Conservation (phyloP, 2,329 filamentous ascomycete species). For the Fusarium domesticum region DNA sequence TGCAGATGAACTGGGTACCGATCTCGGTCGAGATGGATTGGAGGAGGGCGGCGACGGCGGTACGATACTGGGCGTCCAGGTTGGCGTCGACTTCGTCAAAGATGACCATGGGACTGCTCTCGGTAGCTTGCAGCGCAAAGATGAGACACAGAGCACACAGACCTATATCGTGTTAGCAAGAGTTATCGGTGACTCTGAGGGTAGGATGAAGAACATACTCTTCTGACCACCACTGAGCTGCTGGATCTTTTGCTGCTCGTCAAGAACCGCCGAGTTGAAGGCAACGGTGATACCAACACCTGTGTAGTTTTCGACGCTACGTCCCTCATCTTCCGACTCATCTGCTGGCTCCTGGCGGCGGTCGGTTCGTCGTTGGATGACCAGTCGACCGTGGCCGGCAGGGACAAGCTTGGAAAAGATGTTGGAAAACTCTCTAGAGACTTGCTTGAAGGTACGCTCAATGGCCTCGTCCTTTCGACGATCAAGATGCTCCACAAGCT, state of each 20-base stretch:
- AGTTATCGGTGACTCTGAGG: not conserved
- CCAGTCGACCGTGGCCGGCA: slow-evolving; percentile 82
- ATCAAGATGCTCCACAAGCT: slow-evolving; percentile 88
- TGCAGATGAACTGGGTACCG: slow-evolving; percentile 89
- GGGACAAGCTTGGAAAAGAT: slow-evolving; percentile 96
- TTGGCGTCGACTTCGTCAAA: slow-evolving; percentile 99
- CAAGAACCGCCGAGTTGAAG: slow-evolving; percentile 93
- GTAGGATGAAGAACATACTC: slow-evolving; percentile 58
- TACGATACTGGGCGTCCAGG: slow-evolving; percentile 94
- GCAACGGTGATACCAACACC: slow-evolving; percentile 96
- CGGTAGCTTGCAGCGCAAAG: slow-evolving; percentile 97
- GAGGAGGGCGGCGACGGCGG: slow-evolving; percentile 87
- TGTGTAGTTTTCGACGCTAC: slow-evolving; percentile 88
- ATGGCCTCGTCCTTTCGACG: slow-evolving; percentile 97
- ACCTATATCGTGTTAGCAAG: slow-evolving; percentile 48
- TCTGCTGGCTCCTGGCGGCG: slow-evolving; percentile 51
- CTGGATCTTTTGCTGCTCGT: slow-evolving; percentile 97
- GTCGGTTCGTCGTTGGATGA: slow-evolving; percentile 90
- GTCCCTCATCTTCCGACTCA: slow-evolving; percentile 67
- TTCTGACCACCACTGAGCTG: slow-evolving; percentile 97
- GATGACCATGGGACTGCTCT: slow-evolving; percentile 97
- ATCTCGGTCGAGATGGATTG: slow-evolving; percentile 69
- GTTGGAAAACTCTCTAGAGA: slow-evolving; percentile 85
- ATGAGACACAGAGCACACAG: slow-evolving; percentile 95
- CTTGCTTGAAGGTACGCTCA: slow-evolving; percentile 97